Conservation (phyloP, 352 stramenopile genomes). For the Globisporangium okanoganense region DNA sequence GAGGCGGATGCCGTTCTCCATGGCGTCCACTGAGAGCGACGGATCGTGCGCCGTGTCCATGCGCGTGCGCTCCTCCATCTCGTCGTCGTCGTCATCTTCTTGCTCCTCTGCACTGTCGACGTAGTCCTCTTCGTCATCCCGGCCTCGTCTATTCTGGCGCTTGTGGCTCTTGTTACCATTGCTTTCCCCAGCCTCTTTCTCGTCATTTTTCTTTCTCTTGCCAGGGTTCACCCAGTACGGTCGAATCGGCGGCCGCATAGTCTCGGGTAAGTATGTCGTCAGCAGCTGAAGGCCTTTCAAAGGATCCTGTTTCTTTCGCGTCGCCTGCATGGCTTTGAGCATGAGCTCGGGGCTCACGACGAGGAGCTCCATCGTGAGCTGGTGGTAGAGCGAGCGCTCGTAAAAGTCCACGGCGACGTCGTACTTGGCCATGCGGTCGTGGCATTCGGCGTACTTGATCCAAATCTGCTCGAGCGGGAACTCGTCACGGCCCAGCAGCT, state of each 20-base stretch:
- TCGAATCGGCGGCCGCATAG: conserved; percentile 69
- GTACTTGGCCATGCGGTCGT: conserved; percentile 56
- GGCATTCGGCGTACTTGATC: conserved; percentile 74
- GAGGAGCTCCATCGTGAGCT: conserved; percentile 42
- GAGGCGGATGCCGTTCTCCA: conserved; percentile 81
- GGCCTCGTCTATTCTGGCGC: not conserved
- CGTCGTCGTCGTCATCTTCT: conserved; percentile 41
- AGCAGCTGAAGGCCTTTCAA: conserved; percentile 58
- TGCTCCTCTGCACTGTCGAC: conserved; percentile 27
- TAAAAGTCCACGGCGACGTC: conserved; percentile 79
- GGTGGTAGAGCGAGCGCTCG: conserved; percentile 61
- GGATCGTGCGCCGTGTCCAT: conserved; percentile 69
- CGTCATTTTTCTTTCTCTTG: conserved; percentile 22
- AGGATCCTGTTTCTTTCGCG: conserved; percentile 42
- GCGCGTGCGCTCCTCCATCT: conserved; percentile 36
- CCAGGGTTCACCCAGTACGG: conserved; percentile 76
- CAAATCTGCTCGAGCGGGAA: conserved; percentile 80
- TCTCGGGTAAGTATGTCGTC: conserved; percentile 50
- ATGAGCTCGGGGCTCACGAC: conserved; percentile 59
- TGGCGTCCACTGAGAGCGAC: conserved; percentile 75
- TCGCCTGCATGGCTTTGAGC: conserved; percentile 64
- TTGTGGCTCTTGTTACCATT: not conserved
- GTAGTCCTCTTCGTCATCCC: conserved; percentile 1
- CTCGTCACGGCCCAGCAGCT: conserved; percentile 59
- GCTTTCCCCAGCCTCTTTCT: not conserved